Evolutionary conservation across 805 yeast species (phyloP), one percentile per base, ranked within the genome.

Genomic region (Candida mattraensis): DNA sequence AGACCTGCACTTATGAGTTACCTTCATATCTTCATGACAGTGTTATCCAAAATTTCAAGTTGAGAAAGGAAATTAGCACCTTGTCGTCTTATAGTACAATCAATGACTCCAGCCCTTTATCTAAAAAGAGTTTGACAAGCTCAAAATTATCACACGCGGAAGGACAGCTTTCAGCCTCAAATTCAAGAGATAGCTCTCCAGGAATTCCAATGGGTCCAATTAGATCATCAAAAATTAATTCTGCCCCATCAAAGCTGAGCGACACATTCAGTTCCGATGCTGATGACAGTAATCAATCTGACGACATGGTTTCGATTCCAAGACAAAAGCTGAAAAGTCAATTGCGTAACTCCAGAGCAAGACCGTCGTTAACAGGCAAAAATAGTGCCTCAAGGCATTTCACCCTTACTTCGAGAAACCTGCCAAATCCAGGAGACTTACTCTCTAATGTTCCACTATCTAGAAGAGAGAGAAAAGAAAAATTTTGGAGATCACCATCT

Each of bases 391-490:
- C 79, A 2, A 63, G 74, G 38, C 74, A 74, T 44, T 74, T 76
- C 24, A 74, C 61, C 4, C 60, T 83, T 22, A 75, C 72, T 17
- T 69, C 84, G 2, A 64, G 80, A 32, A 71, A 74, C 35, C 61
- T 74, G 4, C 64, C 80, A 12, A 87, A 83, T 51, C 95, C 96
- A 0, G 96, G 96, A 18, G 95, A 87, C 54, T 66, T 88, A 33
- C 61, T 88, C 8, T 83, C 95, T 0, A 84, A 83, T 36, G 95
- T 82, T 1, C 93, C 95, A 1, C 56, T 84, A 6, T 50, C 54
- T 18, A 42, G 51, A 31, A 38, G 35, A 13, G 51, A 40, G 2
- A 39, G 33, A 29, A 11, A 16, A 2, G 15, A 20, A 6, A 20
- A 36, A 13, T 15, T 31, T n/a, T n/a, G n/a, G n/a, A n/a, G n/a